Percentiles rank a stretch among this genome's conserved stretches.
Evolutionary conservation across 768 basidiomycete species (phyloP).

Genomic region (Auriculariales sp.): DNA sequence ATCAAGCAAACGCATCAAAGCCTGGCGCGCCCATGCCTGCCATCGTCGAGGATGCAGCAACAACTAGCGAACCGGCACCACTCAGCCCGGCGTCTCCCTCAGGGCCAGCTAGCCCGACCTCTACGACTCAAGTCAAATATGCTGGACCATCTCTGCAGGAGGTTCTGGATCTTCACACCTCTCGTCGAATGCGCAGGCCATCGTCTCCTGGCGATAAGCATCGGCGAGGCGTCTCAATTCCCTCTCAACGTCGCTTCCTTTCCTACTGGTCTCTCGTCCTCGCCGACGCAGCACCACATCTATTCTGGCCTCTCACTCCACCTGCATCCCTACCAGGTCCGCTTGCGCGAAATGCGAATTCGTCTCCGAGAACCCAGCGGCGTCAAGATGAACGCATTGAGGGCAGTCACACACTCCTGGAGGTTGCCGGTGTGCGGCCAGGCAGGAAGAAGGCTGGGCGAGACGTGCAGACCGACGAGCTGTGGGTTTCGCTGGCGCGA

Average conservation of each 20-base stretch:
- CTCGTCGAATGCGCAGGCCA: slow-evolving; percentile 46
- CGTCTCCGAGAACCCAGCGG: slow-evolving; percentile 44
- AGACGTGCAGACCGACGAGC: slow-evolving; percentile 1
- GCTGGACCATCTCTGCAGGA: slow-evolving; percentile 27
- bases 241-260: slow-evolving; percentile 67
- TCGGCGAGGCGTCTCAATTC: slow-evolving; percentile 57
- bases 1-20: not conserved
- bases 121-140: not conserved
- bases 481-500: slow-evolving; percentile 64
- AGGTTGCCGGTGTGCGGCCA: slow-evolving; percentile 15
- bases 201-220: slow-evolving; percentile 18
- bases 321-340: slow-evolving; percentile 28
- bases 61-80: not conserved
- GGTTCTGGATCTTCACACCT: slow-evolving; percentile 55
- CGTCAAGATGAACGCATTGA: slow-evolving; percentile 35
- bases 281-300: slow-evolving; percentile 35
- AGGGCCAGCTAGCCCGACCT: too few relatives aligned
- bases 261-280: slow-evolving; percentile 65
- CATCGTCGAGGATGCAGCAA: not conserved
- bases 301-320: slow-evolving; percentile 26
- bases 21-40: not conserved
- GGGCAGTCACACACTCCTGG: slow-evolving; percentile 41
- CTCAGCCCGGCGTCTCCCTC: too few relatives aligned
- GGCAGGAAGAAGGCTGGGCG: slow-evolving; percentile 13
- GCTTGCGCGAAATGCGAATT: slow-evolving; percentile 39